Conservation (phyloP, 176 grass and related monocot species). For the Lolium multiflorum region DNA sequence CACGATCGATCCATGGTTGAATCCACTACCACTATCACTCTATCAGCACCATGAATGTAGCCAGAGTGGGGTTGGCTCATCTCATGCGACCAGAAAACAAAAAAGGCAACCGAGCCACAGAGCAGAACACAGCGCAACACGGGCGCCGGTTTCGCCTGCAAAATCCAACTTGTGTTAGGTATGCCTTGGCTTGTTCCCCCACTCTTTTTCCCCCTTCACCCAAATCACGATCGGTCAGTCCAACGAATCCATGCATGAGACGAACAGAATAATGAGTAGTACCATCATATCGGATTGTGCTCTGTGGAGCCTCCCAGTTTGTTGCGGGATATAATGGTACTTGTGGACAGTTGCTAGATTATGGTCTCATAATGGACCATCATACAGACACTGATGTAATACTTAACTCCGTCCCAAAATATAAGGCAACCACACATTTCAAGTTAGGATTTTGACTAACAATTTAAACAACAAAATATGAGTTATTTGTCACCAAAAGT, state of each 20-base stretch:
- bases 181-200: conserved; percentile 7
- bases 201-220: background rate
- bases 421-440: no score
- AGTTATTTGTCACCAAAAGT: no score
- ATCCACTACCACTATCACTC: conserved; percentile 1
- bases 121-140: background rate
- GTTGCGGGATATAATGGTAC: no score
- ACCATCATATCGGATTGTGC: background rate
- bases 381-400: no score
- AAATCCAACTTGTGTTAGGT: conserved; percentile 44
- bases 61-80: conserved; percentile 32
- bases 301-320: background rate
- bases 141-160: conserved; percentile 7
- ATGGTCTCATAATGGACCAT: background rate
- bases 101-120: background rate
- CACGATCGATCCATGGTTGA: conserved; percentile 20
- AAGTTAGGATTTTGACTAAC: no score
- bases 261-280: background rate
- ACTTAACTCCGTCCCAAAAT: no score
- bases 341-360: background rate
- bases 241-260: background rate
- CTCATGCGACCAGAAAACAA: background rate
- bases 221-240: conserved; percentile 10
- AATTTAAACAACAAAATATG: no score
- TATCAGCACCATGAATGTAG: background rate